A percentile compares a stretch with the other conserved stretches of the same genome.
phyloP scores from a whole-genome alignment of 345 rosid genomes.

The Dipteronia sinensis region DNA sequence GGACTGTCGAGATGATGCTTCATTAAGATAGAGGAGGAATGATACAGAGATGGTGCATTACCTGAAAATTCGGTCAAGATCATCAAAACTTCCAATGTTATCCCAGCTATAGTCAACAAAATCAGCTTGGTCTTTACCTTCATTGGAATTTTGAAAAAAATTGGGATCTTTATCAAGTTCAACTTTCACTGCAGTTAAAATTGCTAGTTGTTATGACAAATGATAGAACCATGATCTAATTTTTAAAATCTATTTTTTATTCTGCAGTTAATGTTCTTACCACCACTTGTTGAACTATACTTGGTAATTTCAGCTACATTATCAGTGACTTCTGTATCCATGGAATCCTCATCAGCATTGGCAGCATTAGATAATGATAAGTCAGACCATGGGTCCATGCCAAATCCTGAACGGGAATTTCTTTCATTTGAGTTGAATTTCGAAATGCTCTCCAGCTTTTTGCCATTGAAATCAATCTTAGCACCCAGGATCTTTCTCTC shows the following conservation, averaged over 20 bases:
- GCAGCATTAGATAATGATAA: slow-evolving; percentile 45
- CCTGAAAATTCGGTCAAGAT: slow-evolving; percentile 92
- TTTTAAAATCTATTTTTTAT: slow-evolving; percentile 22
- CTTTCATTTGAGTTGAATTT: slow-evolving; percentile 41
- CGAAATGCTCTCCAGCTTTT: slow-evolving; percentile 49
- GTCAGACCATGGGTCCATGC: slow-evolving; percentile 58
- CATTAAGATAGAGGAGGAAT: slow-evolving; percentile 10
- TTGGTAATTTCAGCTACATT: slow-evolving; percentile 46
- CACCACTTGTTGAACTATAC: slow-evolving; percentile 48
- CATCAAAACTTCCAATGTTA: slow-evolving; percentile 94
- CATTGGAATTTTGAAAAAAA: slow-evolving; percentile 52
- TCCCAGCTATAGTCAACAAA: slow-evolving; percentile 90
- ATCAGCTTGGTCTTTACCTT: slow-evolving; percentile 70
- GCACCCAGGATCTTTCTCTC: slow-evolving; percentile 44
- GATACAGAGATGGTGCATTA: slow-evolving; percentile 39
- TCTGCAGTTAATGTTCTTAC: slow-evolving; percentile 39
- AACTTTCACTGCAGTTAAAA: slow-evolving; percentile 47
- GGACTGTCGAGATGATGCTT: slow-evolving; percentile 11
- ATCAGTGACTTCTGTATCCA: slow-evolving; percentile 50
- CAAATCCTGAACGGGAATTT: slow-evolving; percentile 45
- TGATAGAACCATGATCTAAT: slow-evolving; percentile 29
- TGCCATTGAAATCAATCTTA: slow-evolving; percentile 41
- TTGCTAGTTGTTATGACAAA: slow-evolving; percentile 35
- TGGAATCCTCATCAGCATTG: slow-evolving; percentile 48
- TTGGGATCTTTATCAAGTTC: slow-evolving; percentile 57